Evolutionary conservation across 2,329 filamentous ascomycete species (phyloP), one percentile per base, ranked within the genome.

Genomic region (Claviceps purpurea): DNA sequence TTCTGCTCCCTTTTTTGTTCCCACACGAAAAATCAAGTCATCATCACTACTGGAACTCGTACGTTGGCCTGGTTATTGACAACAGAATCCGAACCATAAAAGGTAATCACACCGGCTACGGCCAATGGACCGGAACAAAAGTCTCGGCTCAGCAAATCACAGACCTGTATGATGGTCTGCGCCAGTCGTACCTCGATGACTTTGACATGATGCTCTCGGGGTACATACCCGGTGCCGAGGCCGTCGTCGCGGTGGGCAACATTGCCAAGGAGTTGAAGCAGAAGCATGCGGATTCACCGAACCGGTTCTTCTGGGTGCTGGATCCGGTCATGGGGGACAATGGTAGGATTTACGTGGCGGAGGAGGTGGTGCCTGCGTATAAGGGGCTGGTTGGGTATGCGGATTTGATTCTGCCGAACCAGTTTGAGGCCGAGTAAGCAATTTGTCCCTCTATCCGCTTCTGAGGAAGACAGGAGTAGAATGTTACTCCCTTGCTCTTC

Each of bases 291-390:
- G 72, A 70, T 14, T 76, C 74, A 37, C 83, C 86, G 0, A 87
- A 89, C 0, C 81, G 77, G 46, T 95, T 97, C 72, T 97, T 97
- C 70, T 97, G 91, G 91, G 88, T 95, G 2, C 77, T 98, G 26
- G 93, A 98, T 66, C 93, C 94, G 0, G 93, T 98, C 47, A 98
- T 98, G 93, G 93, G 93, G 34, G 93, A 98, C 65, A 89, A 96
- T 62, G 93, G 89, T 49, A 81, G 79, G 58, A 75, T 98, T 13
- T 98, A 98, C 64, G 91, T 98, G 7, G 87, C 85, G 5, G 84
- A 91, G 60, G 89, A 95, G 57, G 89, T 95, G 3, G 87, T 97
- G 16, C 90, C 90, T 0, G 89, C 87, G 14, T 98, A 97, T 68
- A 91, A 89, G 69, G 74, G 74, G 24, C 74, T 95, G 53, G 73